Percentiles rank a stretch among this genome's conserved stretches.
These are phyloP conservation scores for Physaria fendleri DNA, from an alignment of 345 rosid genomes.

Conservation along the genomic window DNA sequence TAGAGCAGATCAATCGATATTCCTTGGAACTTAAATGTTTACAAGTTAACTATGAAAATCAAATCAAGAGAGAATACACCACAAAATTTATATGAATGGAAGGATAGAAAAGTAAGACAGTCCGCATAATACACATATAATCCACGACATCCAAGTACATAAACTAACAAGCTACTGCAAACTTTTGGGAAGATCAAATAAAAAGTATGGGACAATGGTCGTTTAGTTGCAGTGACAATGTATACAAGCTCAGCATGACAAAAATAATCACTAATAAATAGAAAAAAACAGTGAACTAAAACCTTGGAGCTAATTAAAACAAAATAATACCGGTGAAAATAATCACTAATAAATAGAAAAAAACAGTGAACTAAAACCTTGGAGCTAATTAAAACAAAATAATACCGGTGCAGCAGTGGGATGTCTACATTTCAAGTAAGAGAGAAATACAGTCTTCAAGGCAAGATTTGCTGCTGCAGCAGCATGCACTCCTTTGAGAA, in stretches of 20 bases:
- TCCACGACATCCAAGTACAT: neutral
- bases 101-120: slow-evolving; percentile 9
- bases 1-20: slow-evolving; percentile 87
- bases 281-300: neutral
- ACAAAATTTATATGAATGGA: neutral
- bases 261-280: neutral
- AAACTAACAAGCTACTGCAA: neutral
- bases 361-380: slow-evolving; percentile 5
- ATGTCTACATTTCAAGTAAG: slow-evolving; percentile 80
- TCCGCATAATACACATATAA: slow-evolving; percentile 1
- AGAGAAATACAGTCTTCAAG: slow-evolving; percentile 58
- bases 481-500: slow-evolving; percentile 57
- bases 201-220: slow-evolving; percentile 8
- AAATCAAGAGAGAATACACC: neutral
- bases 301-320: neutral
- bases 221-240: slow-evolving; percentile 1
- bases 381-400: slow-evolving; percentile 12
- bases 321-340: slow-evolving; percentile 29
- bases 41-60: neutral
- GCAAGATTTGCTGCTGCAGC: slow-evolving; percentile 59
- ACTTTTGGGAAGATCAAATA: slow-evolving; percentile 7
- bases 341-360: neutral
- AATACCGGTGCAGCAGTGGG: slow-evolving; percentile 96
- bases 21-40: slow-evolving; percentile 69
- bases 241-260: neutral